These are phyloP conservation scores for Mycena capillaripes DNA, from an alignment of 768 basidiomycete species.

Conservation along the genomic window DNA sequence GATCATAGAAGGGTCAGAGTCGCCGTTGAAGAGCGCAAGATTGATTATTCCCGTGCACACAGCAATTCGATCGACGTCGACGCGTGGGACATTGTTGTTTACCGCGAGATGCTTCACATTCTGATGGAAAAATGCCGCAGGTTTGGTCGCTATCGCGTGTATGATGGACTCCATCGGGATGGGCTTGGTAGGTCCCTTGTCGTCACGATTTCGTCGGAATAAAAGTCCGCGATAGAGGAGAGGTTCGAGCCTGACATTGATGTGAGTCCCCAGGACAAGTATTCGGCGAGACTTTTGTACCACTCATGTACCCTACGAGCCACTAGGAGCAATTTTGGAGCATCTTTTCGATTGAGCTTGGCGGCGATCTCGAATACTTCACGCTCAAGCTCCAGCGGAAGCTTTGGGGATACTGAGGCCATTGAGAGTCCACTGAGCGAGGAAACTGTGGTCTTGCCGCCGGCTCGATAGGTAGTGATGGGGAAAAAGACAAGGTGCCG, in stretches of 20 bases:
- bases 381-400: background rate
- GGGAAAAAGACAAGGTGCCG: too few species aligned
- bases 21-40: slow-evolving; percentile 6
- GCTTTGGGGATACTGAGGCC: background rate
- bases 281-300: background rate
- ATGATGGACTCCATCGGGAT: slow-evolving; percentile 11
- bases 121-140: background rate
- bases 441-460: too few species aligned
- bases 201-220: background rate
- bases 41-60: background rate
- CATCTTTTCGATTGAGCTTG: background rate
- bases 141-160: background rate
- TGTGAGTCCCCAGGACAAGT: background rate
- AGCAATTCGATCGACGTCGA: background rate
- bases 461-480: too few species aligned
- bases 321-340: background rate
- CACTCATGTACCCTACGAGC: background rate
- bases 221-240: slow-evolving; percentile 2
- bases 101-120: background rate
- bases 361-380: slow-evolving; percentile 3
- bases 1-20: background rate
- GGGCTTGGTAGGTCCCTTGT: background rate
- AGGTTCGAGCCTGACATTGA: background rate
- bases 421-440: background rate
- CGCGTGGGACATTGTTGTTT: background rate